These are phyloP conservation scores for Stenocarpella maydis DNA, from an alignment of 2,329 filamentous ascomycete species.

Conservation along the genomic window DNA sequence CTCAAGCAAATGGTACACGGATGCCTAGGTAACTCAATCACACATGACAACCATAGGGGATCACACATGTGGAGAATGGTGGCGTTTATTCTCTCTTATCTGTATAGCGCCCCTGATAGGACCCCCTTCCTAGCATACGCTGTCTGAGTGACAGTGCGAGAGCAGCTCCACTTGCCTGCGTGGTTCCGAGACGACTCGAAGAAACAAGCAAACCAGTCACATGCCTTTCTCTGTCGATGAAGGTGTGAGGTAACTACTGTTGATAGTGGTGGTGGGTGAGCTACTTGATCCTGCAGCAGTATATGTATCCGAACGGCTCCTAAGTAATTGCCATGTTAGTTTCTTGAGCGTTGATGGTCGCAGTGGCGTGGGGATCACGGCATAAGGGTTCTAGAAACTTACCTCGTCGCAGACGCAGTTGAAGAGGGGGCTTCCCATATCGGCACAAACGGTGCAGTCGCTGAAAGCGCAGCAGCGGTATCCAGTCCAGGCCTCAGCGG, in stretches of 20 bases:
- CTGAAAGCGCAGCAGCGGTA: background rate
- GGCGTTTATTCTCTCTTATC: background rate
- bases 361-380: too few relatives aligned
- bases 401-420: constrained; percentile 6
- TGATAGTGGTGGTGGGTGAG: background rate
- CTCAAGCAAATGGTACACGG: too few relatives aligned
- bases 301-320: background rate
- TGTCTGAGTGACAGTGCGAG: background rate
- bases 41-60: too few relatives aligned
- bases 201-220: too few relatives aligned
- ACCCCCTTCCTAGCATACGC: background rate
- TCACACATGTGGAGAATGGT: background rate
- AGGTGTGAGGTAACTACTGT: background rate
- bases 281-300: background rate
- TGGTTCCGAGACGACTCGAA: too few relatives aligned
- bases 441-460: background rate
- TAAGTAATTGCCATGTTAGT: background rate
- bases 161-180: background rate
- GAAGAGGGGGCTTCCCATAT: background rate
- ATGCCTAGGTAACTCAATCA: background rate
- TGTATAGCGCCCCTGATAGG: background rate
- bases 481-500: background rate
- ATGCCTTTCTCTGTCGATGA: background rate
- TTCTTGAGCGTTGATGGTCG: background rate
- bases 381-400: background rate